phyloP scores from a whole-genome alignment of 1,284 basidiomycete species.

The Pholiota adiposa region DNA sequence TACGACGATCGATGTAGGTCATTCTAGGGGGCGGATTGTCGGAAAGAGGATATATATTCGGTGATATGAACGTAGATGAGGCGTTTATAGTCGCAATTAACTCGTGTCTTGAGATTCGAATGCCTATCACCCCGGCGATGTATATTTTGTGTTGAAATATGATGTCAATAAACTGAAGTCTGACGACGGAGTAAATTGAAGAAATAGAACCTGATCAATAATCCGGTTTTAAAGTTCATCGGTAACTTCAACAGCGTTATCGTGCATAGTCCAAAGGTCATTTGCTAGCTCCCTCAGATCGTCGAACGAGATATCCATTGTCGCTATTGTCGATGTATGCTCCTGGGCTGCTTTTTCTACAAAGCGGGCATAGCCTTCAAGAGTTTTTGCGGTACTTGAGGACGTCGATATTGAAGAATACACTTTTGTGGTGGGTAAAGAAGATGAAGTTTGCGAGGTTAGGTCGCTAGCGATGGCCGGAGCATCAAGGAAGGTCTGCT shows the following conservation, averaged over 20 bases:
- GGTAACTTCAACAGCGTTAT: constrained; percentile 42
- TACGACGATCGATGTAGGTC: background rate
- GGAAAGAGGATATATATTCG: constrained; percentile 10
- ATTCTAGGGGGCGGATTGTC: constrained; percentile 8
- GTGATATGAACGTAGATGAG: constrained; percentile 8
- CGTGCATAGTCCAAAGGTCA: constrained; percentile 55
- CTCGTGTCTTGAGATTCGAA: background rate
- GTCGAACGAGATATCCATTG: constrained; percentile 47
- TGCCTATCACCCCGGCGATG: background rate
- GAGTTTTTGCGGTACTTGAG: constrained; percentile 35
- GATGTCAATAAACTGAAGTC: background rate
- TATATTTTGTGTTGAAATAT: background rate
- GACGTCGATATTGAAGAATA: constrained; percentile 41
- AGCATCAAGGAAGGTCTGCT: background rate
- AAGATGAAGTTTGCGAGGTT: constrained; percentile 27
- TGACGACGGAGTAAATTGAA: background rate
- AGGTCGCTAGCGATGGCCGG: constrained; percentile 3
- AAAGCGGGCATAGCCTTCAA: constrained; percentile 49
- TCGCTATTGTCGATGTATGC: constrained; percentile 31
- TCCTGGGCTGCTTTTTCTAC: constrained; percentile 40
- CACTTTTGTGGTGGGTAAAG: constrained; percentile 28
- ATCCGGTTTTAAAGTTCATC: constrained; percentile 17
- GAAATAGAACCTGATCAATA: background rate
- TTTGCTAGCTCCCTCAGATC: constrained; percentile 54
- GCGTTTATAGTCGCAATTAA: background rate